Base-by-base conservation (phyloP, 2,329 filamentous ascomycete genomes). In the Penicillium expansum region DNA sequence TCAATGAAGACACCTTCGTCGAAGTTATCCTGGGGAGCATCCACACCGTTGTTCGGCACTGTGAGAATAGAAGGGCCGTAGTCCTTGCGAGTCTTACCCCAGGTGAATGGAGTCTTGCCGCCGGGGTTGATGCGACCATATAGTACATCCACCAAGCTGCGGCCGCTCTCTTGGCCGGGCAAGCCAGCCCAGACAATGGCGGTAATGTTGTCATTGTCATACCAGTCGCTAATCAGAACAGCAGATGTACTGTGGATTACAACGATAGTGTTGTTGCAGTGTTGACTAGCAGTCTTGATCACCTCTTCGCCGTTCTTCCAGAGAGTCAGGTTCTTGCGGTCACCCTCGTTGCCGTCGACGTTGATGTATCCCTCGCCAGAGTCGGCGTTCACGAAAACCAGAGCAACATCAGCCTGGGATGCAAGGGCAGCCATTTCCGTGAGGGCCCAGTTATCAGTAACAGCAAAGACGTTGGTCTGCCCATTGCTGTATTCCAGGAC, bases 361-460 rank as follows among this genome's bases (percentile, higher is more conserved):
- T 77, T 82, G 68, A 97, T 91, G 76, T 85, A 97, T 6, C 91
- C 92, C 76, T 97, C 94, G 52, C 93, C 93, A 4, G 88, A 84
- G 70, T 92, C 83, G 14, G 92, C 87, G 64, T 96, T 96, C 68
- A 90, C 92, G 67, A 97, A 97, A 11, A 97, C 92, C 41, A 99
- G 83, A 22, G 83, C 78, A 24, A 82, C 79, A 49, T 76, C 72
- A 49, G 80, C 78, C 57, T 83, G 81, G 18, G 74, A 71, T 6
- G 83, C 84, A 45, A 82, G 69, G 0, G 73, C 67, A 13, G 74
- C 69, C 47, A 86, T 82, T 63, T 84, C 76, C 13, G 68, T 67
- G 52, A 79, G 78, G 5, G 82, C 83, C 61, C 79, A 82, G 62
- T 86, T 84, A 62, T 87, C 78, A 18, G 80, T 81, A 38, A 87